Percentiles rank a stretch among this genome's conserved stretches.
Conservation (phyloP, 495 filamentous ascomycete species). For the Pyronema omphalodes region DNA sequence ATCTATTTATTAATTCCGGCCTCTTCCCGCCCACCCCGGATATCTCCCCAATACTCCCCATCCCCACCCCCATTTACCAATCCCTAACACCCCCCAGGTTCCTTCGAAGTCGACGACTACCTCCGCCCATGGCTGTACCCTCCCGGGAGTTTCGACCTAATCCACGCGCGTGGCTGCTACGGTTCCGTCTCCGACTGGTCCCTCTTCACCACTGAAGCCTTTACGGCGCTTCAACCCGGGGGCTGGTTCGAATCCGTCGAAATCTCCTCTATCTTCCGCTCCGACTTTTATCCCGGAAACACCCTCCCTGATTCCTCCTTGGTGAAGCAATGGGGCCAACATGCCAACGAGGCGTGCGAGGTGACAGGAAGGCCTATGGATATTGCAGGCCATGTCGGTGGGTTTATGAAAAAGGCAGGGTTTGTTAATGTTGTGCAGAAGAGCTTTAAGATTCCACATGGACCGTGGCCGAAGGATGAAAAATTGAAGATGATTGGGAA, state of each 20-base stretch:
- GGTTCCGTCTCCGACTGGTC: slow-evolving; percentile 35
- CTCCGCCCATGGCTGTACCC: slow-evolving; percentile 30
- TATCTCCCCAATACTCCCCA: no score
- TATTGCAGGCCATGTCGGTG: slow-evolving; percentile 11
- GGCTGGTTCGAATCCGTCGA: slow-evolving; percentile 38
- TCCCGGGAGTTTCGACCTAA: slow-evolving; percentile 32
- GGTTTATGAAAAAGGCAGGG: slow-evolving; percentile 18
- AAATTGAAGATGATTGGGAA: slow-evolving; percentile 44
- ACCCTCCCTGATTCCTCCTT: background rate
- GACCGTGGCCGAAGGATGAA: slow-evolving; percentile 46
- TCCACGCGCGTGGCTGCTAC: slow-evolving; percentile 35
- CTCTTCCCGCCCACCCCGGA: no score
- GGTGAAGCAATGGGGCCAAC: slow-evolving; percentile 8
- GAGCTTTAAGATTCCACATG: slow-evolving; percentile 45
- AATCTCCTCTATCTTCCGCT: slow-evolving; percentile 21
- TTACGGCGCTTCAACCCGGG: slow-evolving; percentile 26
- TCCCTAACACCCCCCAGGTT: background rate
- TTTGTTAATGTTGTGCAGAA: slow-evolving; percentile 27
- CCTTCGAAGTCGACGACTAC: slow-evolving; percentile 36
- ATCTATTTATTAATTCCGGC: no score
- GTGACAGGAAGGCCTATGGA: slow-evolving; percentile 8
- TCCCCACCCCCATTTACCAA: no score
- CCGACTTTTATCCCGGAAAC: background rate
- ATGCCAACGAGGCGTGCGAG: slow-evolving; percentile 8
- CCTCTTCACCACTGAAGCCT: slow-evolving; percentile 27